Conservation (phyloP, 2,329 filamentous ascomycete genomes). For the Cladosporium sp. region DNA sequence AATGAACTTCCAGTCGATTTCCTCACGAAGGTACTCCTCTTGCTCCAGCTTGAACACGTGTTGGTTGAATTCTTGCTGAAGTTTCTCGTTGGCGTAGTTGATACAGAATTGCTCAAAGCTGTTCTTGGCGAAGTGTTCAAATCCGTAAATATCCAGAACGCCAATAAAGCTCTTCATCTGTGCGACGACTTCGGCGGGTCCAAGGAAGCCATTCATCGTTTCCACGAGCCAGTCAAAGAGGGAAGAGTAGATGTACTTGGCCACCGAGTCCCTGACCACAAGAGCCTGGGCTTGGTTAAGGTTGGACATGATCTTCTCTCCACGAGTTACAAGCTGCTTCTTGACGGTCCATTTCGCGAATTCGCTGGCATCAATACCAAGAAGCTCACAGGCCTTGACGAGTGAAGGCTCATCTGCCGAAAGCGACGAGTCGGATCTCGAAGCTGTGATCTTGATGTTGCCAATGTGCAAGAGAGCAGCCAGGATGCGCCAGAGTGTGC, state of each 20-base stretch:
- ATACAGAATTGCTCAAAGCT: conserved; percentile 99
- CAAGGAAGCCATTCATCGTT: conserved; percentile 86
- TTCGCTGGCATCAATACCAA: conserved; percentile 81
- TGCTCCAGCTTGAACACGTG: conserved; percentile 99
- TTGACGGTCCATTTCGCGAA: conserved; percentile 99
- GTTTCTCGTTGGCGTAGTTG: conserved; percentile 99
- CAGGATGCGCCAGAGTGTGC: conserved; percentile 84
- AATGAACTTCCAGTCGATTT: conserved; percentile 99
- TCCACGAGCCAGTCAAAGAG: conserved; percentile 99
- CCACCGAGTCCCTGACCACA: conserved; percentile 94
- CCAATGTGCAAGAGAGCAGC: conserved; percentile 91
- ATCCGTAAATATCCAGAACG: conserved; percentile 98
- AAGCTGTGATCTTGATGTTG: conserved; percentile 93
- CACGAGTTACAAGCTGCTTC: conserved; percentile 94
- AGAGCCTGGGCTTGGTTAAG: conserved; percentile 88
- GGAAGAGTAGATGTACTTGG: conserved; percentile 98
- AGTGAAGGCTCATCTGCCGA: conserved; percentile 78
- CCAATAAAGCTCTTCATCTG: conserved; percentile 90
- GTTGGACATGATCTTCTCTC: conserved; percentile 97
- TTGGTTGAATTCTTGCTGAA: conserved; percentile 98
- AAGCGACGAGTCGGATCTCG: conserved; percentile 82
- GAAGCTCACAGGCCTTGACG: conserved; percentile 75
- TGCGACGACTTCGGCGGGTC: conserved; percentile 80
- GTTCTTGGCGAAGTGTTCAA: conserved; percentile 99
- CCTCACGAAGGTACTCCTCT: conserved; percentile 91